phyloP scores from a whole-genome alignment of 1,284 basidiomycete species.

The Boletus putidus region DNA sequence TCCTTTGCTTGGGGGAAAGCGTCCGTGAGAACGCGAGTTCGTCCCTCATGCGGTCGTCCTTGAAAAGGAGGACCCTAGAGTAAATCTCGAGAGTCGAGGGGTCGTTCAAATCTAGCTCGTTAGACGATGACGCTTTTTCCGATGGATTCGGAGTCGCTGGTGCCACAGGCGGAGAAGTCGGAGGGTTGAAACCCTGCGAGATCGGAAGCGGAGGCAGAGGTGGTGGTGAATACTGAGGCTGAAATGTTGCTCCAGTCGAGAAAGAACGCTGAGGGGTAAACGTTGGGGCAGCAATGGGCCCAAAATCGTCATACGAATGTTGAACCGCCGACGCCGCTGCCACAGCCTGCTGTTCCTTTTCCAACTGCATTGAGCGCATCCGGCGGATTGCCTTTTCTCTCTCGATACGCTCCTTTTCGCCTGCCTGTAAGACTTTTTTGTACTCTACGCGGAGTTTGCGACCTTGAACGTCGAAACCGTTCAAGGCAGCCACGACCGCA shows the following conservation, averaged over 20 bases:
- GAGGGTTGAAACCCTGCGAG: constrained; percentile 53
- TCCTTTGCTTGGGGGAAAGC: constrained; percentile 80
- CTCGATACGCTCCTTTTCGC: constrained; percentile 99
- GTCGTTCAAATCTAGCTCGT: constrained; percentile 93
- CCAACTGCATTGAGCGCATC: constrained; percentile 95
- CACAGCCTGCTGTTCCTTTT: constrained; percentile 63
- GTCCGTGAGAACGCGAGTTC: constrained; percentile 93
- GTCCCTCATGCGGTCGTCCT: constrained; percentile 97
- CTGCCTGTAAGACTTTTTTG: constrained; percentile 98
- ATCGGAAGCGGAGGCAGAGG: constrained; percentile 58
- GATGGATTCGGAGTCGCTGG: constrained; percentile 60
- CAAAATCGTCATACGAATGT: constrained; percentile 69
- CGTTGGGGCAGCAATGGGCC: constrained; percentile 46
- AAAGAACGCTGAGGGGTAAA: constrained; percentile 65
- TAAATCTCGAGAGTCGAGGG: constrained; percentile 95
- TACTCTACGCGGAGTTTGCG: constrained; percentile 98
- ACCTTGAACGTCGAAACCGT: constrained; percentile 96
- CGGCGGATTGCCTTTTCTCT: constrained; percentile 98
- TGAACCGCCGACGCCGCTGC: constrained; percentile 26
- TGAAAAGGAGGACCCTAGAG: constrained; percentile 95
- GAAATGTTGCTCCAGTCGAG: constrained; percentile 59
- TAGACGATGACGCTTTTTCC: constrained; percentile 53
- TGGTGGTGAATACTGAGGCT: constrained; percentile 61
- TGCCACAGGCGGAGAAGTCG: constrained; percentile 50
- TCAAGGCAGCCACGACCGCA: constrained; percentile 92